phyloP scores from a whole-genome alignment of 805 yeast species.

The Myxozyma mucilagina region DNA sequence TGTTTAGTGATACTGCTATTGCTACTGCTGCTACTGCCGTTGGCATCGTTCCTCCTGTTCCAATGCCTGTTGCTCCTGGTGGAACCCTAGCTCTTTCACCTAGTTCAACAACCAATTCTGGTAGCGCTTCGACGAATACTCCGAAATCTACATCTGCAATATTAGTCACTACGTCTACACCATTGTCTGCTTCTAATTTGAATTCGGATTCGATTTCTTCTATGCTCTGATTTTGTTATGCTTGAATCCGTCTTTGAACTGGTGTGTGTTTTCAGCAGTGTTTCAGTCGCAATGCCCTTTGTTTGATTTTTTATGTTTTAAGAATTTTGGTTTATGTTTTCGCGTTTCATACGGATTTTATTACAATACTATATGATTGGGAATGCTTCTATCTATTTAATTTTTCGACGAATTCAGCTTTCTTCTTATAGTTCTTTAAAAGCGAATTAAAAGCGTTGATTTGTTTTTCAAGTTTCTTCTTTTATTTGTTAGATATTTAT shows the following conservation, averaged over 20 bases:
- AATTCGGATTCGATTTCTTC: background rate
- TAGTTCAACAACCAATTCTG: conserved; percentile 2
- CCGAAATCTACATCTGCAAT: conserved; percentile 1
- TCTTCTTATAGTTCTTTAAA: too few relatives aligned
- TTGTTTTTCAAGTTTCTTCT: too few relatives aligned
- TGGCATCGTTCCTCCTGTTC: conserved; percentile 8
- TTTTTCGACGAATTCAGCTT: too few relatives aligned
- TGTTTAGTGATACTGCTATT: conserved; percentile 4
- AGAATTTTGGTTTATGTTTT: too few relatives aligned
- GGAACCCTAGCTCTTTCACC: conserved; percentile 3
- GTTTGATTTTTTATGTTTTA: too few relatives aligned
- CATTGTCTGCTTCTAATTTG: background rate
- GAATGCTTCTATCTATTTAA: too few relatives aligned
- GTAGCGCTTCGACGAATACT: background rate
- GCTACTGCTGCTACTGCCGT: conserved; percentile 11
- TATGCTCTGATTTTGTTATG: background rate
- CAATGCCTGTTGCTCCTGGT: conserved; percentile 1
- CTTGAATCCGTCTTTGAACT: background rate
- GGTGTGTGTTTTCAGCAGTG: background rate
- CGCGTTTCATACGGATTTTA: too few relatives aligned
- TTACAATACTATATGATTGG: too few relatives aligned
- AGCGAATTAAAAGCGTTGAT: too few relatives aligned
- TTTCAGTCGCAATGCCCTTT: too few relatives aligned
- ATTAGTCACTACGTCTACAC: background rate
- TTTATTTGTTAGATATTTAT: too few relatives aligned